phyloP scores from a whole-genome alignment of 805 yeast species.

The Metschnikowia shivogae region DNA sequence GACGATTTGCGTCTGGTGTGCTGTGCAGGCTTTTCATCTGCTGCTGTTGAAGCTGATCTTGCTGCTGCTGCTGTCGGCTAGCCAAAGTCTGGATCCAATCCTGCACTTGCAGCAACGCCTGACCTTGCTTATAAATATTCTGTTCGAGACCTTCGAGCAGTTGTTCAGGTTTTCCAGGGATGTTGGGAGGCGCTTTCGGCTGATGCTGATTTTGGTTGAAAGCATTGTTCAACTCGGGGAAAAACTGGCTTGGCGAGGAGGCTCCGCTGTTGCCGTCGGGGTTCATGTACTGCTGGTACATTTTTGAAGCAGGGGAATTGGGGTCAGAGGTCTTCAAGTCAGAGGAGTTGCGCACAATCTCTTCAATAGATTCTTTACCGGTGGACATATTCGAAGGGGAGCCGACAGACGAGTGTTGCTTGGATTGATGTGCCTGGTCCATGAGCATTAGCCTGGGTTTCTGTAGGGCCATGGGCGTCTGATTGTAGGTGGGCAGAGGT shows the following conservation, averaged over 20 bases:
- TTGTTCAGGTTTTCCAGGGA: not conserved
- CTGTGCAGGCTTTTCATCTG: constrained; percentile 8
- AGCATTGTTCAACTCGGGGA: constrained; percentile 28
- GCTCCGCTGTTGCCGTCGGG: constrained; percentile 19
- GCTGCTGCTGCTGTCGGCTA: constrained; percentile 17
- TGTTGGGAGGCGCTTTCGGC: not conserved
- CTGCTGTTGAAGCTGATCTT: constrained; percentile 16
- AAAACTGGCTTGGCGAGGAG: constrained; percentile 31
- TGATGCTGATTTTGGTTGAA: constrained; percentile 4
- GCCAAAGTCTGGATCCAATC: constrained; percentile 46
- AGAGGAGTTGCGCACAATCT: constrained; percentile 14
- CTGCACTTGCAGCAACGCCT: constrained; percentile 51
- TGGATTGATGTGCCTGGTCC: constrained; percentile 30
- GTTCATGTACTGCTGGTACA: constrained; percentile 30
- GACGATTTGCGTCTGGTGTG: constrained; percentile 7
- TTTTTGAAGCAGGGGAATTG: constrained; percentile 22
- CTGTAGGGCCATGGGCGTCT: constrained; percentile 4
- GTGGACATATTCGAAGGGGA: constrained; percentile 13
- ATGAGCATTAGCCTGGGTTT: constrained; percentile 40
- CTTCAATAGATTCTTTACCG: constrained; percentile 16
- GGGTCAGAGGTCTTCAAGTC: constrained; percentile 8
- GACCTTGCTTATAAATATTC: constrained; percentile 46
- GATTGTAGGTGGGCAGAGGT: constrained; percentile 7
- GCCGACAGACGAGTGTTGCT: not conserved
- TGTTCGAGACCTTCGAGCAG: constrained; percentile 38